phyloP scores from a whole-genome alignment of 2,329 filamentous ascomycete species.

The Penicillium sp. region DNA sequence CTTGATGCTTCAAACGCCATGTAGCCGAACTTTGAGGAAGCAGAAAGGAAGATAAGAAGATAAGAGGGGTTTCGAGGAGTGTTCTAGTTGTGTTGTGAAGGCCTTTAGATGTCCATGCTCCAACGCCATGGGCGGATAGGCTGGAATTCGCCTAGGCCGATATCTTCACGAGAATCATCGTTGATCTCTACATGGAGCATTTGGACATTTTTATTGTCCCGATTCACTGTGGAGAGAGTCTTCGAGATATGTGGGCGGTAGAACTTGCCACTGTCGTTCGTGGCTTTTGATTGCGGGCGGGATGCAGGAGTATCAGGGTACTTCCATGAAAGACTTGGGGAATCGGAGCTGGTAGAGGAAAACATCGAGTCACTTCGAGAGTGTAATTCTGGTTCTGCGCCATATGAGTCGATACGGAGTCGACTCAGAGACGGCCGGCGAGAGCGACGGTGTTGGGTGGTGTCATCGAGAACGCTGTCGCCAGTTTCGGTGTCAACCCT shows the following conservation, averaged over 20 bases:
- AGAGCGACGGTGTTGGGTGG: constrained; percentile 14
- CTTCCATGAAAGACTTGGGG: constrained; percentile 30
- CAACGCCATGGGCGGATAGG: constrained; percentile 42
- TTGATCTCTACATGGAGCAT: constrained; percentile 40
- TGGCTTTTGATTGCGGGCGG: constrained; percentile 39
- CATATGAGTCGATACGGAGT: constrained; percentile 14
- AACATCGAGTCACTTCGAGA: constrained; percentile 36
- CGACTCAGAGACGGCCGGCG: constrained; percentile 21
- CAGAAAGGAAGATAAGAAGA: background rate
- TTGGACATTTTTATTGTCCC: constrained; percentile 36
- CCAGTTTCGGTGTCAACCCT: constrained; percentile 7
- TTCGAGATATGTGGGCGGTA: constrained; percentile 34
- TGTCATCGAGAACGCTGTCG: constrained; percentile 12
- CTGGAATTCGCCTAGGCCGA: constrained; percentile 34
- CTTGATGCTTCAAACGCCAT: constrained; percentile 24
- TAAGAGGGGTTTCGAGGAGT: constrained; percentile 42
- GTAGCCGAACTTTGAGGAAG: constrained; percentile 4
- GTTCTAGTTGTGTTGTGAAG: constrained; percentile 25
- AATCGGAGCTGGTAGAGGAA: constrained; percentile 28
- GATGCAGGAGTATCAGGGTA: constrained; percentile 39
- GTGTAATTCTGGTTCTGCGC: constrained; percentile 15
- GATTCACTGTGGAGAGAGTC: constrained; percentile 33
- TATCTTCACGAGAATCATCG: constrained; percentile 30
- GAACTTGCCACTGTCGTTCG: constrained; percentile 31
- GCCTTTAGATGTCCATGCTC: constrained; percentile 45